A percentile compares a stretch with the other conserved stretches of the same genome.
Evolutionary conservation across 2,329 filamentous ascomycete species (phyloP).

Genomic region (Cryphonectria parasitica): DNA sequence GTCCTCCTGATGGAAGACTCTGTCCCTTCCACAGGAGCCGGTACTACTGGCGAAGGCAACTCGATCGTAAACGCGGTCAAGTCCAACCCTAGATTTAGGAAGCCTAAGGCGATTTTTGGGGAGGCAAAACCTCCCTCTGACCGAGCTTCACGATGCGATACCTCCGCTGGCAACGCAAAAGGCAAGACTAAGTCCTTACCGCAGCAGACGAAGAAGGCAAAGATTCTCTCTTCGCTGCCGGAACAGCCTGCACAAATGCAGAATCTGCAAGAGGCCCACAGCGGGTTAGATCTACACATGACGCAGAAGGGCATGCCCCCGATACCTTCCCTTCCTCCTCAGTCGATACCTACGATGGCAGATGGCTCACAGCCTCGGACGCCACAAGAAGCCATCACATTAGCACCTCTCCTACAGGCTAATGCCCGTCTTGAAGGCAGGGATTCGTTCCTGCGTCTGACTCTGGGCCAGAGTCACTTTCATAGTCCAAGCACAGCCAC

Average conservation of each 20-base stretch:
- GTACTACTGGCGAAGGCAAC: constrained; percentile 25
- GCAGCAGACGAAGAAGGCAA: constrained; percentile 15
- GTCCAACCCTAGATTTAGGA: constrained; percentile 50
- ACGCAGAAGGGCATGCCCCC: constrained; percentile 1
- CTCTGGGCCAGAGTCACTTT: constrained; percentile 4
- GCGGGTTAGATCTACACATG: not conserved
- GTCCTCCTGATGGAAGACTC: constrained; percentile 19
- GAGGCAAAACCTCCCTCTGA: constrained; percentile 10
- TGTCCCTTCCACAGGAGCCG: constrained; percentile 28
- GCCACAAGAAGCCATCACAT: not conserved
- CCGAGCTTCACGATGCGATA: constrained; percentile 13
- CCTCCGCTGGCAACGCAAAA: constrained; percentile 5
- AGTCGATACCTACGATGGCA: constrained; percentile 2
- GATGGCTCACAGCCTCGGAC: not conserved
- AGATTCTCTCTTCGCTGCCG: not conserved
- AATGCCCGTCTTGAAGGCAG: not conserved
- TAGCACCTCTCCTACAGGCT: constrained; percentile 9
- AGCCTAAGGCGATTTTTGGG: constrained; percentile 47
- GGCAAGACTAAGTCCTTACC: constrained; percentile 5
- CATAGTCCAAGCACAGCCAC: not conserved
- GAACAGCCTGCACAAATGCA: constrained; percentile 7
- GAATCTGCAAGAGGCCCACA: not conserved
- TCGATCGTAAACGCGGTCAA: constrained; percentile 60
- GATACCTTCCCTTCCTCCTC: constrained; percentile 7
- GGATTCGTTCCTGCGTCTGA: constrained; percentile 9